Evolutionary conservation across 2,329 filamentous ascomycete genomes (phyloP).

Genomic region (Stagonosporopsis rhizophila): DNA sequence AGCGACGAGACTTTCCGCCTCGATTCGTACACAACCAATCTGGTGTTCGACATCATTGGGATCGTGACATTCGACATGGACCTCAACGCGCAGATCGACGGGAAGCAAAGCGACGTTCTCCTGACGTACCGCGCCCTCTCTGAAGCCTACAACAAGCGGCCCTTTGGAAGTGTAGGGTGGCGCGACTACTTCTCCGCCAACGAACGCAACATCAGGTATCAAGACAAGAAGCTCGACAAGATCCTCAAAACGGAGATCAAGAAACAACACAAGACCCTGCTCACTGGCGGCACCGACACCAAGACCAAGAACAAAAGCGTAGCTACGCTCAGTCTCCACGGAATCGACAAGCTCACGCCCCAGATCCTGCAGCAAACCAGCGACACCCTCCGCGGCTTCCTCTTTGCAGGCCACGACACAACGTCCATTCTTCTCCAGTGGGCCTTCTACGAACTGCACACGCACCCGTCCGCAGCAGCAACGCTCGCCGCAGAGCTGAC

Average conservation of each 20-base stretch:
- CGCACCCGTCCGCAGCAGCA: constrained; percentile 22
- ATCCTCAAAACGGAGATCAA: constrained; percentile 26
- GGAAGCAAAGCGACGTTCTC: constrained; percentile 20
- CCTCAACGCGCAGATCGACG: constrained; percentile 26
- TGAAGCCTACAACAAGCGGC: constrained; percentile 26
- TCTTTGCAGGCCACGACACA: constrained; percentile 47
- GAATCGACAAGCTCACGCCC: constrained; percentile 22
- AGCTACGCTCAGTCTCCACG: constrained; percentile 24
- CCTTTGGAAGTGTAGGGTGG: constrained; percentile 19
- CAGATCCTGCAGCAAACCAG: constrained; percentile 40
- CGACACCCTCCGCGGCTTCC: constrained; percentile 46
- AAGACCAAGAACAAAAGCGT: constrained; percentile 15
- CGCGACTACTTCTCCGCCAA: constrained; percentile 26
- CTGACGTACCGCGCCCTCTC: constrained; percentile 28
- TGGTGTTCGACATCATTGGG: constrained; percentile 33
- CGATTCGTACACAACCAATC: constrained; percentile 24
- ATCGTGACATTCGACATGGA: constrained; percentile 28
- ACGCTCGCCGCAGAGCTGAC: not conserved
- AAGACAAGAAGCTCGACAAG: constrained; percentile 21
- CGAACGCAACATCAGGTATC: constrained; percentile 19
- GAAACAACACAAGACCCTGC: constrained; percentile 16
- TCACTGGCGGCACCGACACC: not conserved
- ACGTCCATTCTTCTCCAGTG: constrained; percentile 37
- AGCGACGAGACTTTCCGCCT: constrained; percentile 19
- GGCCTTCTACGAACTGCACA: constrained; percentile 34